Conservation (phyloP, 371 early-diverging fungal genomes). For the Mortierella sp. region DNA sequence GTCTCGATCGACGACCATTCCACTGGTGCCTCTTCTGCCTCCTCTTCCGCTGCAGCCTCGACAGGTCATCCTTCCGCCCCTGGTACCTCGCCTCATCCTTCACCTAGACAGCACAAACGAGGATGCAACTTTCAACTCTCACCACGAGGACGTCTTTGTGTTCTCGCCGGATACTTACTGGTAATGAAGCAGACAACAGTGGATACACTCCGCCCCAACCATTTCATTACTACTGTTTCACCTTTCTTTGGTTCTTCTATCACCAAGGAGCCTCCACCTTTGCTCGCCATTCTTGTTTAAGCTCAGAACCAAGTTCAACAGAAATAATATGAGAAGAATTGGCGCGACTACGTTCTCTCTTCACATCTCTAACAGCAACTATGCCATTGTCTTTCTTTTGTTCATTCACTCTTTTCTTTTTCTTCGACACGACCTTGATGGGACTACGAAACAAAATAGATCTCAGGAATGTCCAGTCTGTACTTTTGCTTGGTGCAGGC, state of each 20-base stretch:
- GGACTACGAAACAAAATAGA: conserved; percentile 8
- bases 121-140: conserved; percentile 7
- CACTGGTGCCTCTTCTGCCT: not conserved
- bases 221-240: not conserved
- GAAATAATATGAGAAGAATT: not conserved
- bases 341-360: not conserved
- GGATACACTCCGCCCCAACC: not conserved
- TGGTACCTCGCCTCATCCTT: not conserved
- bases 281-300: too few species aligned
- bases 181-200: too few species aligned
- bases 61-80: not conserved
- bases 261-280: too few species aligned
- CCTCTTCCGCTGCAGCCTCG: not conserved
- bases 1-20: conserved; percentile 30
- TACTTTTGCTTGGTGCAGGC: conserved; percentile 43
- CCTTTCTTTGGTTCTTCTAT: not conserved
- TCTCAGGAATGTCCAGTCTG: conserved; percentile 30
- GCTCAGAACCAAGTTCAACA: too few species aligned
- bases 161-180: conserved; percentile 37
- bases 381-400: not conserved
- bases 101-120: not conserved
- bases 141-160: conserved; percentile 26
- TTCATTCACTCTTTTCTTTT: not conserved
- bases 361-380: not conserved
- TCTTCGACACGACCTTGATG: not conserved